Base-by-base conservation (phyloP, 2,329 filamentous ascomycete genomes). In the Aspergillus candidus region DNA sequence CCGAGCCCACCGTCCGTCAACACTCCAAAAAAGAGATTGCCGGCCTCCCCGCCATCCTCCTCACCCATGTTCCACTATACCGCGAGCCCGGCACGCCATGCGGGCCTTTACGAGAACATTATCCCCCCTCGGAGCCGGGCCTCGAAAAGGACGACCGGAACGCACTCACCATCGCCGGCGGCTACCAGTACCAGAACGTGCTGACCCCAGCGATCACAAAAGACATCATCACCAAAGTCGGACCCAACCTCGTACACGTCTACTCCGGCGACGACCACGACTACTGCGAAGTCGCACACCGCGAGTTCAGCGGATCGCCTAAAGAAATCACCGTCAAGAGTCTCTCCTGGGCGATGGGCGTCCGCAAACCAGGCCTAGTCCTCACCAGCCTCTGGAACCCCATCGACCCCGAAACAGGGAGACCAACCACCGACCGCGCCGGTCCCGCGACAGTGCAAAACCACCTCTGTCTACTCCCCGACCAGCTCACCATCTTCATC, bases 191-290 rank as follows among this genome's bases (percentile, higher is more conserved):
- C 61, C 91, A 97, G 64, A 98, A 96, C 57, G 91, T 96, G 3
- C 78, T 98, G 18, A 85, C 78, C 40, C 80, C 84, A 39, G 75
- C 79, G 2, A 81, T 96, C 53, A 93, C 90, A 1, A 75, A 81
- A 36, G 81, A 83, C 40, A 72, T 98, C 32, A 72, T 95, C 34
- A 77, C 83, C 47, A 86, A 83, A 51, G 75, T 95, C 30, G 89
- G 88, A 1, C 59, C 66, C 30, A 87, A 93, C 49, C 80, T 97
- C 11, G 76, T 80, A 3, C 85, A 93, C 52, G 85, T 90, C 35
- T 98, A 97, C 61, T 95, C 89, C 0, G 93, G 93, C 10, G 93
- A 98, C 57, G 93, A 98, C 61, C 93, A 98, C 70, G 93, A 98
- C 70, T 96, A 97, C 70, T 98, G 93, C 69, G 90, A 95, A 59